phyloP scores from a whole-genome alignment of 139 green algal genomes.

The Chlorella ohadii region DNA sequence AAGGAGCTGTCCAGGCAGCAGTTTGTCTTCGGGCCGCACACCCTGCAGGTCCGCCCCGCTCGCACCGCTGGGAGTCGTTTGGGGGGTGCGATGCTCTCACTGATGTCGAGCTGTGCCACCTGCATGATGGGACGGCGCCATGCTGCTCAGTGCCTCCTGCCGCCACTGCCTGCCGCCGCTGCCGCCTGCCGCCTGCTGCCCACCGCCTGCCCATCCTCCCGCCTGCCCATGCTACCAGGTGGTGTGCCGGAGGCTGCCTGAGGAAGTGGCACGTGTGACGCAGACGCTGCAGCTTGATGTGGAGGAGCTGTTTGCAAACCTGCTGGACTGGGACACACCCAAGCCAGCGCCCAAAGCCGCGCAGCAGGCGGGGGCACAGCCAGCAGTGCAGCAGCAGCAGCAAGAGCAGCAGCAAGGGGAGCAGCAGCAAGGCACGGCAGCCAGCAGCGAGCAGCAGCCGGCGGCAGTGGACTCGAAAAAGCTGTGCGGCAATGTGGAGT shows the following conservation, averaged over 20 bases:
- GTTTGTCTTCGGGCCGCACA: background rate
- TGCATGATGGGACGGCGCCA: too few species aligned
- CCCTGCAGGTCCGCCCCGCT: background rate
- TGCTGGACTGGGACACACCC: slow-evolving; percentile 21
- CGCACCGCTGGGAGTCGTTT: background rate
- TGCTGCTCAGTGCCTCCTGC: background rate
- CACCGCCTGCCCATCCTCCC: background rate
- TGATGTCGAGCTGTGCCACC: too few species aligned
- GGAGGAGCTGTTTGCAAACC: slow-evolving; percentile 16
- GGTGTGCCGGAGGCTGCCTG: slow-evolving; percentile 14
- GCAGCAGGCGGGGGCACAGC: background rate
- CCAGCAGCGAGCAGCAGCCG: background rate
- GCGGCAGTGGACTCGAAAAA: background rate
- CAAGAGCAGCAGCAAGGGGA: background rate
- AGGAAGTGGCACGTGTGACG: slow-evolving; percentile 21
- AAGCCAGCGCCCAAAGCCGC: background rate
- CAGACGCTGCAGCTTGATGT: slow-evolving; percentile 37
- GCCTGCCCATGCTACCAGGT: background rate
- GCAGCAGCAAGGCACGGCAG: background rate
- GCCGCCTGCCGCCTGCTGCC: too few species aligned
- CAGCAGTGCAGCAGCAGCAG: background rate
- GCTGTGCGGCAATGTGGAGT: slow-evolving; percentile 29
- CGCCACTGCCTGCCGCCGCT: background rate
- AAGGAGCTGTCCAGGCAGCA: background rate
- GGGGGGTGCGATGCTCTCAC: background rate